Evolutionary conservation across 768 basidiomycete species (phyloP).

Genomic region (Trametopsis cervina): DNA sequence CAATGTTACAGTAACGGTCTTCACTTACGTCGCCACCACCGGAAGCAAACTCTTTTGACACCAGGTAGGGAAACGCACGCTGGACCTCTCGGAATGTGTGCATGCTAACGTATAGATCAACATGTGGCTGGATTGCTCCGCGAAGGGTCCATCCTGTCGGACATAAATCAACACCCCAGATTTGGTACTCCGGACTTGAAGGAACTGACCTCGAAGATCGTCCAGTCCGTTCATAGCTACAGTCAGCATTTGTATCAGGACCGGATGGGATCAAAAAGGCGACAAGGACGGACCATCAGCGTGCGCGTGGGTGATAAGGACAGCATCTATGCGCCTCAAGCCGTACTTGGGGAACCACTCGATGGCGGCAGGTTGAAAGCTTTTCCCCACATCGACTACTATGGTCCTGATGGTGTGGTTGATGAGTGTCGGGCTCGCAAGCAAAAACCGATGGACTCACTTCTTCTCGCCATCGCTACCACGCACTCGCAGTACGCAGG

Average conservation of each 20-base stretch:
- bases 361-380: slow-evolving; percentile 53
- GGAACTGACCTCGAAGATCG: slow-evolving; percentile 65
- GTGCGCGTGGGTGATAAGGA: slow-evolving; percentile 85
- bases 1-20: not conserved
- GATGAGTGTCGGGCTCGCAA: not conserved
- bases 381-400: slow-evolving; percentile 83
- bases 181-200: not conserved
- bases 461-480: slow-evolving; percentile 33
- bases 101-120: slow-evolving; percentile 68
- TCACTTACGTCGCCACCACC: slow-evolving; percentile 66
- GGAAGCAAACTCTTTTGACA: slow-evolving; percentile 68
- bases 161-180: slow-evolving; percentile 1
- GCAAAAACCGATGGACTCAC: slow-evolving; percentile 34
- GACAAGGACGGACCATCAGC: slow-evolving; percentile 50
- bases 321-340: slow-evolving; percentile 61
- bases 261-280: not conserved
- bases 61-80: slow-evolving; percentile 76
- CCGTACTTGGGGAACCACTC: slow-evolving; percentile 68
- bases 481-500: slow-evolving; percentile 50
- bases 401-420: slow-evolving; percentile 46
- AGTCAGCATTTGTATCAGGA: not conserved
- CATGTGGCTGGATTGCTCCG: slow-evolving; percentile 56
- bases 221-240: slow-evolving; percentile 85
- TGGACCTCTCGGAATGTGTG: slow-evolving; percentile 62
- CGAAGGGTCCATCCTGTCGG: slow-evolving; percentile 65